phyloP scores from a whole-genome alignment of 2,329 filamentous ascomycete genomes.

The Dactylellina drechsleri region DNA sequence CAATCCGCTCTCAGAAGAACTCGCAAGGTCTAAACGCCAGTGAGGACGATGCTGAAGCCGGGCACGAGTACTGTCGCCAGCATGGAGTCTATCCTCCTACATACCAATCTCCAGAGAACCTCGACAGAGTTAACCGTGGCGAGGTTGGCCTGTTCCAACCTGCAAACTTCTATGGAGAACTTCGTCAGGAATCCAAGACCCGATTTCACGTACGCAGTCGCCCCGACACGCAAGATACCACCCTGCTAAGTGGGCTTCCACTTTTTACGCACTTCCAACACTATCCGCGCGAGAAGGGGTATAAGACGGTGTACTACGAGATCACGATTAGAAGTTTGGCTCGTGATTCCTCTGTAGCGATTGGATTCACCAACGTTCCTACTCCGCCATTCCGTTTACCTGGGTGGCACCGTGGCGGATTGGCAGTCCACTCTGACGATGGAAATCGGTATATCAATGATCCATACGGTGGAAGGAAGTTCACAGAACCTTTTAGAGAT shows the following conservation, averaged over 20 bases:
- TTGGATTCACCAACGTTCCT: conserved; percentile 78
- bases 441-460: conserved; percentile 81
- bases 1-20: conserved; percentile 32
- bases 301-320: conserved; percentile 77
- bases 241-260: conserved; percentile 74
- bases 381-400: conserved; percentile 82
- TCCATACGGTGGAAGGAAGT: conserved; percentile 75
- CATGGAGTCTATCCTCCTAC: conserved; percentile 71
- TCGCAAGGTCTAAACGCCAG: conserved; percentile 69
- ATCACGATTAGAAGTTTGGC: conserved; percentile 68
- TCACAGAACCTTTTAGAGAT: conserved; percentile 71
- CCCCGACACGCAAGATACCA: conserved; percentile 66
- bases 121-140: conserved; percentile 65
- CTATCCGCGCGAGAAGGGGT: conserved; percentile 67
- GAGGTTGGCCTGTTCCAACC: conserved; percentile 70
- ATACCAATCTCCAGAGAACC: conserved; percentile 64
- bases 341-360: conserved; percentile 67
- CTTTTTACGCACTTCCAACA: conserved; percentile 71
- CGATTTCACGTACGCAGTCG: conserved; percentile 62
- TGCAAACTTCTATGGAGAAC: conserved; percentile 64
- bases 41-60: conserved; percentile 71
- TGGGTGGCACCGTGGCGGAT: conserved; percentile 79
- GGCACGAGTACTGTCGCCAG: conserved; percentile 72
- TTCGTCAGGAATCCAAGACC: conserved; percentile 64
- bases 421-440: conserved; percentile 83